Evolutionary conservation across 1,284 basidiomycete species (phyloP).

Genomic region (Meripilus lineatus): DNA sequence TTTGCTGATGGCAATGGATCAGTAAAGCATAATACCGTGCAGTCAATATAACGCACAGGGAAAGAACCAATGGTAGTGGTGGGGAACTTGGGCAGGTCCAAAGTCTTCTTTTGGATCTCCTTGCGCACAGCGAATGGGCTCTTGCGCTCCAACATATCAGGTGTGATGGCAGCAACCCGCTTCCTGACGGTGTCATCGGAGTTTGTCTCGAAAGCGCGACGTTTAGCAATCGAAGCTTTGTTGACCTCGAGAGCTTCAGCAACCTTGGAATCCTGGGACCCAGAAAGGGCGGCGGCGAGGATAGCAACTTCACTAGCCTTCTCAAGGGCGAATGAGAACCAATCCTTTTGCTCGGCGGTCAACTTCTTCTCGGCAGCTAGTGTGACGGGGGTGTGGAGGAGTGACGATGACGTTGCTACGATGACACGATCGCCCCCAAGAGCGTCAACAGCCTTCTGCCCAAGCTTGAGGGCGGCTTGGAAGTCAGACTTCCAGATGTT

Average conservation of each 20-base stretch:
- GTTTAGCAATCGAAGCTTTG: slow-evolving; percentile 88
- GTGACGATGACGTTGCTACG: slow-evolving; percentile 94
- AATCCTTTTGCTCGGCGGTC: slow-evolving; percentile 88
- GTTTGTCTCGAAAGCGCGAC: slow-evolving; percentile 92
- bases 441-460: slow-evolving; percentile 79
- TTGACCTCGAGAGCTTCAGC: slow-evolving; percentile 80
- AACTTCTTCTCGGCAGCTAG: slow-evolving; percentile 93
- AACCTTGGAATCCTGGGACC: slow-evolving; percentile 72
- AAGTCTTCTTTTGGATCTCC: slow-evolving; percentile 85
- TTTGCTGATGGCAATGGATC: slow-evolving; percentile 60
- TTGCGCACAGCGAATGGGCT: slow-evolving; percentile 86
- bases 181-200: slow-evolving; percentile 96
- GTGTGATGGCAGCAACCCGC: slow-evolving; percentile 90
- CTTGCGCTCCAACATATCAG: slow-evolving; percentile 87
- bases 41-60: slow-evolving; percentile 52
- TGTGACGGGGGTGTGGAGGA: slow-evolving; percentile 97
- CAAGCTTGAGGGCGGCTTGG: slow-evolving; percentile 75
- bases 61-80: slow-evolving; percentile 99
- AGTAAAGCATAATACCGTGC: slow-evolving; percentile 6
- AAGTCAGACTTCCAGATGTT: slow-evolving; percentile 99
- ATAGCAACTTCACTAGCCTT: slow-evolving; percentile 91
- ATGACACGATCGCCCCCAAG: slow-evolving; percentile 89
- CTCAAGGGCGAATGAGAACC: slow-evolving; percentile 99
- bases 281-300: slow-evolving; percentile 80
- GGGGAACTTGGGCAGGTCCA: slow-evolving; percentile 95